Evolutionary conservation across 1,284 basidiomycete species (phyloP).

Genomic region (Peniophora sp.): DNA sequence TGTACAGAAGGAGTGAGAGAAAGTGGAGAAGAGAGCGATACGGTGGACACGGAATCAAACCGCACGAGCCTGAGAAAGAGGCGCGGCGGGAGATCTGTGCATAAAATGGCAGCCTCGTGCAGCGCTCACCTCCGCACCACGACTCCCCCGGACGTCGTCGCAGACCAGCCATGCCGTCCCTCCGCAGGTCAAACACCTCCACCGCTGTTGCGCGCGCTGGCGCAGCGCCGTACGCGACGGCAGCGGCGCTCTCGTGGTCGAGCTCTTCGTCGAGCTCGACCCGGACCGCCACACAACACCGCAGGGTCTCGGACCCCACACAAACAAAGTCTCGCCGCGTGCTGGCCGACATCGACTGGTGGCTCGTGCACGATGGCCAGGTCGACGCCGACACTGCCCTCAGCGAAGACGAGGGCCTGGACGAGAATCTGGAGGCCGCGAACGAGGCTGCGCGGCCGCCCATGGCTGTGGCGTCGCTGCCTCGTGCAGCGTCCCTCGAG

Average conservation of each 20-base stretch:
- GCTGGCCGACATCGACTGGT: conserved; percentile 79
- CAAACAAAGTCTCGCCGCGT: conserved; percentile 57
- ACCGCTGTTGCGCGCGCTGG: conserved; percentile 50
- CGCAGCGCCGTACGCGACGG: conserved; percentile 38
- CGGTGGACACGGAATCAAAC: too few species aligned
- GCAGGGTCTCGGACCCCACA: conserved; percentile 58
- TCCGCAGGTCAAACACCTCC: conserved; percentile 58
- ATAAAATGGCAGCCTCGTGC: background rate
- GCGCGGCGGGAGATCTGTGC: background rate
- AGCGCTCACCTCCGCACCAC: conserved; percentile 7
- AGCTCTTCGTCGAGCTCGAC: conserved; percentile 16
- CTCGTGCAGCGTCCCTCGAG: conserved; percentile 3
- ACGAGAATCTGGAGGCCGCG: background rate
- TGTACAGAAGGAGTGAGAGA: too few species aligned
- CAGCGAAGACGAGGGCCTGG: conserved; percentile 27
- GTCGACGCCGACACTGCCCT: conserved; percentile 28
- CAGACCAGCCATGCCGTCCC: conserved; percentile 64
- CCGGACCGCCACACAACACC: conserved; percentile 19
- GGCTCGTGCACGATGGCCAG: conserved; percentile 68
- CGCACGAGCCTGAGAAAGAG: too few species aligned
- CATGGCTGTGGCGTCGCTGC: too few species aligned
- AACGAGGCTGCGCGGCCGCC: conserved; percentile 6
- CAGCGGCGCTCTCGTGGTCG: conserved; percentile 3
- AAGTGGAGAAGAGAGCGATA: too few species aligned
- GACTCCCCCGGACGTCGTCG: conserved; percentile 8